Evolutionary conservation across 2,329 filamentous ascomycete species (phyloP), one percentile per base, ranked within the genome.

Genomic region (Penicillium sp.): DNA sequence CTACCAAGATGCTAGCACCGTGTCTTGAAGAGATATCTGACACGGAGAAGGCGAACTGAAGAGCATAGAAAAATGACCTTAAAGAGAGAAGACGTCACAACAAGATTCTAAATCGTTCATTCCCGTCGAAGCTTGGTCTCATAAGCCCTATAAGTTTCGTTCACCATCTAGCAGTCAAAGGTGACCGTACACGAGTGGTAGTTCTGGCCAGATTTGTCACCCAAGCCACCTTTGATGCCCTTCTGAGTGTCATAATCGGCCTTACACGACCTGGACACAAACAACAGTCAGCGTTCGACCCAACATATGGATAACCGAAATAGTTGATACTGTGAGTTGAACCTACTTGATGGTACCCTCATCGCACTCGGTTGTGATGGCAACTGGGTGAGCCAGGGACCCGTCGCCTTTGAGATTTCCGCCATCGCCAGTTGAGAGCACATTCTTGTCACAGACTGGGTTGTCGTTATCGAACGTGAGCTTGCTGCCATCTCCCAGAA

Each of bases 161-260:
- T n/a, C n/a, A n/a, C 33, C n/a, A 34, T 34, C 19, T 43, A 43
- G 39, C 39, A 43, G 39, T 43, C 39, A 26, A 43, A 43, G 6
- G n/a, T 23, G 18, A 43, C 21, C 8, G 39, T 43, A 26, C 19
- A 43, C 19, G n/a, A 13, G 21, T 43, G 39, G 39, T 43, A 26
- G 8, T 43, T 43, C 39, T 43, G 39, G 21, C 19, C 39, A 14
- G 8, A 13, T 14, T 26, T 43, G 21, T 43, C 39, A 23, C 39
- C 39, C 16, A 43, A 6, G 7, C 11, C 18, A 26, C 39, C 39
- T 19, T 43, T 26, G 21, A 43, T 23, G 24, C n/a, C 39, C 24
- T 43, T 26, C 39, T 43, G 39, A 10, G 6, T 8, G 13, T 43
- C 13, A 16, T 43, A 43, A 26, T 23, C 18, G 24, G 39, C 16